Evolutionary conservation across 305 asterid genomes (phyloP), one percentile per base, ranked within the genome.

Genomic region (Fraxinus angustifolia): DNA sequence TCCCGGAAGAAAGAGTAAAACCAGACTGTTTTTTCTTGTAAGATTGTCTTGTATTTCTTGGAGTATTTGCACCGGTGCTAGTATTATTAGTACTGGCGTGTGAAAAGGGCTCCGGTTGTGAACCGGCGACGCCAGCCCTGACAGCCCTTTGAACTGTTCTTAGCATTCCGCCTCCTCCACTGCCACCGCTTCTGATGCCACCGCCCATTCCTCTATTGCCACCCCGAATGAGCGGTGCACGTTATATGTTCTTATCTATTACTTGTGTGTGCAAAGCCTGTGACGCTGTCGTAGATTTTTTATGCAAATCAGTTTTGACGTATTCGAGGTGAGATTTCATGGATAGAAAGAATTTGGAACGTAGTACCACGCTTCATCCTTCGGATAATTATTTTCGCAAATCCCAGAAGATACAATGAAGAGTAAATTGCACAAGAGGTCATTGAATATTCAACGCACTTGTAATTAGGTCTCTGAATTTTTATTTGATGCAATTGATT

Each of bases 81-180:
- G 85, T 3, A 31, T 83, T 8, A 48, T 67, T 0, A 60, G 48
- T 50, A 48, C 75, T 67, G 30, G 92, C 86, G 42, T 84, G 45
- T 31, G 93, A 87, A 56, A 88, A 79, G 8, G 91, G 85, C n/a
- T 91, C 93, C n/a, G 90, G 88, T 58, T 88, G 79, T 0, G 89
- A 87, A 77, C 87, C 85, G 76, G 86, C 86, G 65, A 87, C 88
- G n/a, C 90, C 86, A 2, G 91, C 79, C 73, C 88, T 82, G 17
- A 88, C 81, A 1, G 91, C 89, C 81, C 95, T 89, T 4, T 87
- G 94, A 36, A 87, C 84, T 50, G 72, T 83, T 87, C 88, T 79
- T 3, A 93, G 80, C 80, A 88, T 77, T 35, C 91, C 87, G 11
- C 93, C 86, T 2, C 84, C 82, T 45, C 89, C 82, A 8, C 90